Evolutionary conservation across 768 basidiomycete genomes (phyloP).

Genomic region (Cystobasidium onofrii): DNA sequence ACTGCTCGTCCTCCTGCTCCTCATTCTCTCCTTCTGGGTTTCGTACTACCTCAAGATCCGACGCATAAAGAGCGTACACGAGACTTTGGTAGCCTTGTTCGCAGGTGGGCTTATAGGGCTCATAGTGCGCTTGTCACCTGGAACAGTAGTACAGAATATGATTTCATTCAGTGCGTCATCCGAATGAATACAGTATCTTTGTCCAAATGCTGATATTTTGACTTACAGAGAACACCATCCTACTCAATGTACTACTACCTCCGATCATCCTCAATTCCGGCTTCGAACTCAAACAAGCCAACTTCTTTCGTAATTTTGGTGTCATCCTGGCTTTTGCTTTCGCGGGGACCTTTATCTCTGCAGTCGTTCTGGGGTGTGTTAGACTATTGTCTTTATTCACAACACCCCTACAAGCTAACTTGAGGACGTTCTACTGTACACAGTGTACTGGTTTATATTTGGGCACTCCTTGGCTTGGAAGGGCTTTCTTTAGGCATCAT

Average conservation of each 20-base stretch:
- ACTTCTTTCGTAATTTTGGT: conserved; percentile 97
- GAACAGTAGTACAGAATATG: conserved; percentile 93
- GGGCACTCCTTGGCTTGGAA: conserved; percentile 85
- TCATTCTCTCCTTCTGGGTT: conserved; percentile 88
- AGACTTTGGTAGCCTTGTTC: conserved; percentile 62
- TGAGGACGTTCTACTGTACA: background rate
- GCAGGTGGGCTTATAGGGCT: conserved; percentile 83
- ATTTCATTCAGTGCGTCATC: conserved; percentile 49
- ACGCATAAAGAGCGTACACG: conserved; percentile 86
- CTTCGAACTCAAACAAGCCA: conserved; percentile 95
- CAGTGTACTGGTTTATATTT: conserved; percentile 87
- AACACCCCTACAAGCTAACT: background rate
- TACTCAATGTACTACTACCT: conserved; percentile 95
- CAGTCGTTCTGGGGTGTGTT: conserved; percentile 87
- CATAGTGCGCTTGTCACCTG: conserved; percentile 78
- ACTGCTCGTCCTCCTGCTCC: conserved; percentile 55
- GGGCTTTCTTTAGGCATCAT: conserved; percentile 73
- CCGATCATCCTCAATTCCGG: conserved; percentile 98
- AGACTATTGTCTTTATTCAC: background rate
- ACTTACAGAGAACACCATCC: conserved; percentile 83
- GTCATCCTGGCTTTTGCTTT: conserved; percentile 63
- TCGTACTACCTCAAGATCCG: conserved; percentile 98
- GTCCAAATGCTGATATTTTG: conserved; percentile 53
- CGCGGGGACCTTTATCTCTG: conserved; percentile 83
- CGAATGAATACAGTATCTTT: conserved; percentile 17